Percentiles rank a stretch among this genome's conserved stretches.
Conservation (phyloP, 2,329 filamentous ascomycete genomes). For the Dactylonectria macrodidyma region DNA sequence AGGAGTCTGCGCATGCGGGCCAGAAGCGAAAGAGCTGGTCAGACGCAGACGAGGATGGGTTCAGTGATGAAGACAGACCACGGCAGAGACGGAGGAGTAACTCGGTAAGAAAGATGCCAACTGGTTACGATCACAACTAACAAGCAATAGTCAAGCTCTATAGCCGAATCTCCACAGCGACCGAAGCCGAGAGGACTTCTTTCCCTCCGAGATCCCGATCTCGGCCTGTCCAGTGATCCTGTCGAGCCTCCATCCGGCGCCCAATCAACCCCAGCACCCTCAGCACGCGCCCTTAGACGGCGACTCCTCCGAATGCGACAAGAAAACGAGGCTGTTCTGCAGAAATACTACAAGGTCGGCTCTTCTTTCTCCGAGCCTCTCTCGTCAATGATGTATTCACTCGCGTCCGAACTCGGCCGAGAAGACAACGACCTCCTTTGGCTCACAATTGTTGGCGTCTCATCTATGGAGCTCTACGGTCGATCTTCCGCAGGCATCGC, state of each 20-base stretch:
- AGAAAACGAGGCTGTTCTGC: conserved; percentile 83
- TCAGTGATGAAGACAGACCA: conserved; percentile 82
- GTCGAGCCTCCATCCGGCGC: conserved; percentile 71
- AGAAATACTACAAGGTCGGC: conserved; percentile 88
- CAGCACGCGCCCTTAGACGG: conserved; percentile 79
- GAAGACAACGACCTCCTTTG: conserved; percentile 98
- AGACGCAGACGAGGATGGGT: conserved; percentile 78
- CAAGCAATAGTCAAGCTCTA: conserved; percentile 71
- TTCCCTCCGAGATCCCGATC: conserved; percentile 64
- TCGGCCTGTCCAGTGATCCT: conserved; percentile 64
- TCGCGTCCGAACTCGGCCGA: conserved; percentile 93
- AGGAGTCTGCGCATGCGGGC: conserved; percentile 61
- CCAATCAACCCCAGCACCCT: conserved; percentile 73
- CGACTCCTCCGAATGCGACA: conserved; percentile 81
- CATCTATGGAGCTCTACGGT: conserved; percentile 93
- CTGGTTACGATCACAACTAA: conserved; percentile 29
- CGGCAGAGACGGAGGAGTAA: conserved; percentile 89
- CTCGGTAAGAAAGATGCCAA: conserved; percentile 70
- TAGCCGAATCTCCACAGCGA: conserved; percentile 74
- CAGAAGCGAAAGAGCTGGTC: conserved; percentile 88
- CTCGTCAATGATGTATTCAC: conserved; percentile 92
- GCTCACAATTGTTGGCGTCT: conserved; percentile 94
- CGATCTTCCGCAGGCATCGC: conserved; percentile 86
- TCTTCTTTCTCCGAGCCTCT: conserved; percentile 96
- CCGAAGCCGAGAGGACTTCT: conserved; percentile 73